These are phyloP conservation scores for Tranzscheliella williamsii DNA, from an alignment of 1,284 basidiomycete species.

Conservation along the genomic window DNA sequence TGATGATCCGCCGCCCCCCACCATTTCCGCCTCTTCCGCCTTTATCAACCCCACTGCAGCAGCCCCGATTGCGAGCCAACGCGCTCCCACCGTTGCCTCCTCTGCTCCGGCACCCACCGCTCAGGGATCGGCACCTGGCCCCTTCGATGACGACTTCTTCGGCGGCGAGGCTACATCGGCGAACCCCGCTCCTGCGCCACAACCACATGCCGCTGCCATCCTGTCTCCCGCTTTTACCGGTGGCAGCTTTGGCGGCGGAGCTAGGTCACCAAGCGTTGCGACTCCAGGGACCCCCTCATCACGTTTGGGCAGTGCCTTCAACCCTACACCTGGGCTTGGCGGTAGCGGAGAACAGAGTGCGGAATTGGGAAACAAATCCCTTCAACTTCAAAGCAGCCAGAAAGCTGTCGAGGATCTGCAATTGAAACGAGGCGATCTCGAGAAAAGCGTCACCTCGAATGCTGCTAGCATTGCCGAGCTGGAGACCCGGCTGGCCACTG, in stretches of 20 bases:
- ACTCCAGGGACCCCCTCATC: constrained; percentile 22
- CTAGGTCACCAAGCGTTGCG: constrained; percentile 19
- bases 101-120: constrained; percentile 64
- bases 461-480: constrained; percentile 48
- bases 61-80: constrained; percentile 17
- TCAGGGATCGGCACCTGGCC: constrained; percentile 27
- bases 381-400: constrained; percentile 46
- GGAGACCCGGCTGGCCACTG: constrained; percentile 57
- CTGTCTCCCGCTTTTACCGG: constrained; percentile 40
- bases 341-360: constrained; percentile 26
- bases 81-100: constrained; percentile 5
- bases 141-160: constrained; percentile 54
- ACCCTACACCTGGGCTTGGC: too few species aligned
- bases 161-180: constrained; percentile 13
- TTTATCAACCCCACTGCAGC: constrained; percentile 41
- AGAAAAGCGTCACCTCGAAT: constrained; percentile 32
- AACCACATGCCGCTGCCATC: constrained; percentile 16
- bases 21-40: constrained; percentile 49
- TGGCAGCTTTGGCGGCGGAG: constrained; percentile 32
- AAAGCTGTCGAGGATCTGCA: constrained; percentile 46
- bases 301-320: constrained; percentile 23
- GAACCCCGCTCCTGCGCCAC: constrained; percentile 13
- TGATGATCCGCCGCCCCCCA: constrained; percentile 65
- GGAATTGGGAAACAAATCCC: constrained; percentile 46
- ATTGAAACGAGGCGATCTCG: constrained; percentile 33